Evolutionary conservation across 2,329 filamentous ascomycete genomes (phyloP).

Genomic region (Fusarium acutatum): DNA sequence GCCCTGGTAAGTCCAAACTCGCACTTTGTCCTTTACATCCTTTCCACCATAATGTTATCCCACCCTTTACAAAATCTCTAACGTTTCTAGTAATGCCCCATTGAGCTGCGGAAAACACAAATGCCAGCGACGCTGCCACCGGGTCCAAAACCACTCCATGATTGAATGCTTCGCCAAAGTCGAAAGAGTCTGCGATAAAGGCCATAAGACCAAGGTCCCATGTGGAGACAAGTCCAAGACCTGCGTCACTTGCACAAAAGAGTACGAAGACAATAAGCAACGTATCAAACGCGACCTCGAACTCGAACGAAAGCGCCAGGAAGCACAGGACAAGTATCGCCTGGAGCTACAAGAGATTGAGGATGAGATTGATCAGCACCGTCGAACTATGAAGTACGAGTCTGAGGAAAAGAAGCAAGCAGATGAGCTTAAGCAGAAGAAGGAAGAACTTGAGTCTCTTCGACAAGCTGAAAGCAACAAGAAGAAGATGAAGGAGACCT

Average conservation of each 20-base stretch:
- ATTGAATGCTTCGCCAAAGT: slow-evolving; percentile 48
- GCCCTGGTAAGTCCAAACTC: slow-evolving; percentile 59
- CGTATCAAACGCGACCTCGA: slow-evolving; percentile 56
- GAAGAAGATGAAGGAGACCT: slow-evolving; percentile 13
- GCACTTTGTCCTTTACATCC: rapidly evolving
- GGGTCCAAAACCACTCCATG: slow-evolving; percentile 65
- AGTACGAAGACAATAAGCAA: slow-evolving; percentile 53
- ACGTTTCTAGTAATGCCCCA: slow-evolving; percentile 52
- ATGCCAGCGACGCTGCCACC: slow-evolving; percentile 71
- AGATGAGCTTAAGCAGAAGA: slow-evolving; percentile 55
- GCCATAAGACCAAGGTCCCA: slow-evolving; percentile 57
- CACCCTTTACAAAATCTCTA: background rate
- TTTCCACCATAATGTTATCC: background rate
- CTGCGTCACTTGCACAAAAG: slow-evolving; percentile 62
- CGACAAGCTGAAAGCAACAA: slow-evolving; percentile 42
- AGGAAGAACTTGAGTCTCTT: slow-evolving; percentile 55
- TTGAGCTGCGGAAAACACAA: slow-evolving; percentile 67
- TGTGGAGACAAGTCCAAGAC: slow-evolving; percentile 54
- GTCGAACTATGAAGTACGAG: slow-evolving; percentile 53
- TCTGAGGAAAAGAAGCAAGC: slow-evolving; percentile 55
- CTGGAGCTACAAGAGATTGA: slow-evolving; percentile 57
- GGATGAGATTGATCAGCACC: slow-evolving; percentile 62
- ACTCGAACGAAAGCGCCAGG: slow-evolving; percentile 58
- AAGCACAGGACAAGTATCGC: slow-evolving; percentile 55
- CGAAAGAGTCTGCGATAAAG: slow-evolving; percentile 57